Evolutionary conservation across 2,329 filamentous ascomycete species (phyloP).

Genomic region (Paraphoma sp.): DNA sequence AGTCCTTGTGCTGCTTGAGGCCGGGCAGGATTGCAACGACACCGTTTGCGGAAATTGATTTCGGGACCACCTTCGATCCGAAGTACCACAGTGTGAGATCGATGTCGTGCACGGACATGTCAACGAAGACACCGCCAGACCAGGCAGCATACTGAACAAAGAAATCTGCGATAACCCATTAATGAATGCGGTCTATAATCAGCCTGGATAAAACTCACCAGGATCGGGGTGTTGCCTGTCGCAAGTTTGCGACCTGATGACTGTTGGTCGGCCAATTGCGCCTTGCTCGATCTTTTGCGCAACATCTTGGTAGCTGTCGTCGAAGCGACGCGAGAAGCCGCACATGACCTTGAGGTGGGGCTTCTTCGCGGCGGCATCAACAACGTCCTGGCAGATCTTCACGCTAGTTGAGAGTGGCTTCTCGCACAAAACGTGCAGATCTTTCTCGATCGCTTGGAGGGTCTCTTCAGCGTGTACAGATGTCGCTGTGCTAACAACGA

Average conservation of each 20-base stretch:
- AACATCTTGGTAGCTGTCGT: slow-evolving; percentile 51
- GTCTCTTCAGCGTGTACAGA: slow-evolving; percentile 46
- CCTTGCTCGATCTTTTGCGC: slow-evolving; percentile 44
- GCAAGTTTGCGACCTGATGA: slow-evolving; percentile 53
- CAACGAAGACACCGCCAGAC: slow-evolving; percentile 55
- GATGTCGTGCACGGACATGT: slow-evolving; percentile 54
- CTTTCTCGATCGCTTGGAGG: slow-evolving; percentile 42
- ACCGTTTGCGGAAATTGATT: slow-evolving; percentile 47
- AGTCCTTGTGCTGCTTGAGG: slow-evolving; percentile 48
- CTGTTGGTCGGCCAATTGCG: slow-evolving; percentile 48
- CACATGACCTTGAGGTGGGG: slow-evolving; percentile 53
- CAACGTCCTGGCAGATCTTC: slow-evolving; percentile 36
- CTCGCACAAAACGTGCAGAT: slow-evolving; percentile 48
- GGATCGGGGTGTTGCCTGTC: slow-evolving; percentile 44
- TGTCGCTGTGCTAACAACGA: slow-evolving; percentile 48
- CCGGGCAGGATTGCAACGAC: slow-evolving; percentile 46
- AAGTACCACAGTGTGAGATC: slow-evolving; percentile 54
- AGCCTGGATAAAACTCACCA: slow-evolving; percentile 3
- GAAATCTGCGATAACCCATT: slow-evolving; percentile 41
- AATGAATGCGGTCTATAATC: neutral
- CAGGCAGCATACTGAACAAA: slow-evolving; percentile 51
- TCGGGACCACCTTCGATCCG: slow-evolving; percentile 44
- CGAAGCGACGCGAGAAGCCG: slow-evolving; percentile 55
- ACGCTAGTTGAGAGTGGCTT: slow-evolving; percentile 48
- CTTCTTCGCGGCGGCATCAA: slow-evolving; percentile 44